Evolutionary conservation across 2,329 filamentous ascomycete genomes (phyloP).

Genomic region (Aureobasidium sp.): DNA sequence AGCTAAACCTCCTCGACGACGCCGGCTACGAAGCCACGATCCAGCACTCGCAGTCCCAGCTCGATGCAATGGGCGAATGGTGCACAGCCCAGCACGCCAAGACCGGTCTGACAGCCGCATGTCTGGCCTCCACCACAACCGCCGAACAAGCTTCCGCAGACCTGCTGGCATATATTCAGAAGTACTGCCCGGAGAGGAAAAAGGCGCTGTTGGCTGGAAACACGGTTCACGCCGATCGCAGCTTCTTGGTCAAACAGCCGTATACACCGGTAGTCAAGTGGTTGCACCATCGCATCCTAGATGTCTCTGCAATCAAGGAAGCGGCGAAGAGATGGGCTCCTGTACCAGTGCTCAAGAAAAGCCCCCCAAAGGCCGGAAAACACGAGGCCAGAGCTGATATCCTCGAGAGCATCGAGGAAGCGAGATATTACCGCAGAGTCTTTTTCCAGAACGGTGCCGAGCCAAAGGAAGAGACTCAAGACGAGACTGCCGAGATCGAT

Average conservation of each 20-base stretch:
- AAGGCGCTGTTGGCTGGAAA: constrained; percentile 78
- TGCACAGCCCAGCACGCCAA: constrained; percentile 70
- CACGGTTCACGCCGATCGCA: constrained; percentile 80
- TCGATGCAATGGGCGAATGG: constrained; percentile 82
- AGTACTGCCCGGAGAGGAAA: constrained; percentile 56
- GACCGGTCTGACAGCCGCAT: constrained; percentile 72
- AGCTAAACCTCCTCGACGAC: constrained; percentile 66
- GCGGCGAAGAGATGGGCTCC: constrained; percentile 73
- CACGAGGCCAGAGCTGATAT: constrained; percentile 88
- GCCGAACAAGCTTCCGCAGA: constrained; percentile 61
- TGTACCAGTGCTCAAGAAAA: constrained; percentile 48
- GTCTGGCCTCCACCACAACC: constrained; percentile 63
- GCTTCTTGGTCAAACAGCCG: constrained; percentile 66
- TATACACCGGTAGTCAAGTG: constrained; percentile 66
- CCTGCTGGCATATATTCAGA: constrained; percentile 70
- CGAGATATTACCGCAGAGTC: constrained; percentile 65
- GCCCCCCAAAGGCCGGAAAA: constrained; percentile 62
- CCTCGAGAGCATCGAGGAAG: constrained; percentile 88
- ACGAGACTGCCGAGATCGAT: not conserved
- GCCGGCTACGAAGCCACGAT: constrained; percentile 73
- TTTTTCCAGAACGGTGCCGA: constrained; percentile 46
- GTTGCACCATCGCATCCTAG: constrained; percentile 82
- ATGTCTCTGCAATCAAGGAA: constrained; percentile 90
- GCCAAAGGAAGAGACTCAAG: not conserved
- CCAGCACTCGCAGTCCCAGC: constrained; percentile 58